phyloP scores from a whole-genome alignment of 2,329 filamentous ascomycete species.

The Aspergillus phoenicis region DNA sequence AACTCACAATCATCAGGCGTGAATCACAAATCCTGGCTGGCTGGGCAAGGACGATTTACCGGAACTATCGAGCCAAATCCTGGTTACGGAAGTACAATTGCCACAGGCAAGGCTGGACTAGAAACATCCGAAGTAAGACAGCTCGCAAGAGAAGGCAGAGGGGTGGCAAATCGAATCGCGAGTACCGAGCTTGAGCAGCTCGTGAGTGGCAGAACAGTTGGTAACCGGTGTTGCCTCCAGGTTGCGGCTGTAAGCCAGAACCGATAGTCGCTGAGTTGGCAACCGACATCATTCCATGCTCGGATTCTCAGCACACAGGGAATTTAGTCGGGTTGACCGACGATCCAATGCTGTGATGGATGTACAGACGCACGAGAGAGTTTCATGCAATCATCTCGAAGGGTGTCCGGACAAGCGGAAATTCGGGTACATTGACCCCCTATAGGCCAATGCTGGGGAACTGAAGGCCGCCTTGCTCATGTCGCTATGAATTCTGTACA shows the following conservation, averaged over 20 bases:
- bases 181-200: constrained; percentile 25
- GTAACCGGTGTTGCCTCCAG: constrained; percentile 16
- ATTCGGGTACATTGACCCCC: constrained; percentile 12
- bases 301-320: constrained; percentile 19
- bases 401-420: constrained; percentile 23
- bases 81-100: constrained; percentile 29
- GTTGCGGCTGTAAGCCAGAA: constrained; percentile 25
- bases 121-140: constrained; percentile 29
- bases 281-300: constrained; percentile 31
- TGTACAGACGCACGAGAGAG: constrained; percentile 13
- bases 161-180: constrained; percentile 34
- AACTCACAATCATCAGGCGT: background rate
- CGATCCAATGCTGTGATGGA: constrained; percentile 26
- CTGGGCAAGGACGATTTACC: constrained; percentile 27
- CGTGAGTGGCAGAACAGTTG: constrained; percentile 21
- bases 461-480: constrained; percentile 17
- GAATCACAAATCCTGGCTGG: constrained; percentile 20
- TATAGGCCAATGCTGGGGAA: constrained; percentile 18
- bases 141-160: constrained; percentile 27
- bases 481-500: constrained; percentile 21
- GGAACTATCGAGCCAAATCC: constrained; percentile 28
- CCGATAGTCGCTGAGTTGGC: constrained; percentile 34
- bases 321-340: constrained; percentile 25
- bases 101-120: constrained; percentile 25
- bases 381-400: constrained; percentile 15